Percentiles rank a stretch among this genome's conserved stretches.
Evolutionary conservation across 257 asterid genomes (phyloP).

Genomic region (Catharanthus roseus): DNA sequence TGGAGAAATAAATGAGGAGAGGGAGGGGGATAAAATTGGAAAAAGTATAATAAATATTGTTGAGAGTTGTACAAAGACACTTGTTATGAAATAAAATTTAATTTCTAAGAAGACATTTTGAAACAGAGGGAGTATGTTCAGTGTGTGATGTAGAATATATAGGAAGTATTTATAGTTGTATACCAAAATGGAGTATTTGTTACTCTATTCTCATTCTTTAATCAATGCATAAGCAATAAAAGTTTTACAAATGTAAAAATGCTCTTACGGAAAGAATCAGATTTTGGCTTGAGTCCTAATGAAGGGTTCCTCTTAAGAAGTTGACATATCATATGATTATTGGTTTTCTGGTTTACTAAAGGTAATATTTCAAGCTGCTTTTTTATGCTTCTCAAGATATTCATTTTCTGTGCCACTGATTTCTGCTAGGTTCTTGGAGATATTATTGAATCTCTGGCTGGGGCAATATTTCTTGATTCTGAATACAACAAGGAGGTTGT

Average conservation of each 20-base stretch:
- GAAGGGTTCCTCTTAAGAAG: background rate
- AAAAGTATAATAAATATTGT: too few relatives aligned
- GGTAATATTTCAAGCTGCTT: background rate
- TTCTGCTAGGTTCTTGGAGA: slow-evolving; percentile 73
- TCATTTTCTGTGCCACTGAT: background rate
- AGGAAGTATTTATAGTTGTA: background rate
- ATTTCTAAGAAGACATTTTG: too few relatives aligned
- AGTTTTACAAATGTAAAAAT: background rate
- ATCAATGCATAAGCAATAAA: background rate
- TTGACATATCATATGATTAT: background rate
- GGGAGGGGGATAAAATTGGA: too few relatives aligned
- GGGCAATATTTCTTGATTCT: slow-evolving; percentile 74
- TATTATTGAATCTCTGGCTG: slow-evolving; percentile 72
- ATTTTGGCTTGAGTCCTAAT: background rate
- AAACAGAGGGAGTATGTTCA: too few relatives aligned
- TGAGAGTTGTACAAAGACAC: too few relatives aligned
- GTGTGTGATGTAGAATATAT: background rate
- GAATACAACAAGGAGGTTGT: slow-evolving; percentile 47
- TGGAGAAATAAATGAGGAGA: too few relatives aligned
- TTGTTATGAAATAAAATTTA: too few relatives aligned
- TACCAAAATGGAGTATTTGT: background rate
- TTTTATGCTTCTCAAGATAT: background rate
- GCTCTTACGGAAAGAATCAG: background rate
- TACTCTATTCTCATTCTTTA: background rate
- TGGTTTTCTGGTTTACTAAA: background rate